Percentiles rank a stretch among this genome's conserved stretches.
Evolutionary conservation across 768 basidiomycete species (phyloP).

Genomic region (Lactarius akahatsu): DNA sequence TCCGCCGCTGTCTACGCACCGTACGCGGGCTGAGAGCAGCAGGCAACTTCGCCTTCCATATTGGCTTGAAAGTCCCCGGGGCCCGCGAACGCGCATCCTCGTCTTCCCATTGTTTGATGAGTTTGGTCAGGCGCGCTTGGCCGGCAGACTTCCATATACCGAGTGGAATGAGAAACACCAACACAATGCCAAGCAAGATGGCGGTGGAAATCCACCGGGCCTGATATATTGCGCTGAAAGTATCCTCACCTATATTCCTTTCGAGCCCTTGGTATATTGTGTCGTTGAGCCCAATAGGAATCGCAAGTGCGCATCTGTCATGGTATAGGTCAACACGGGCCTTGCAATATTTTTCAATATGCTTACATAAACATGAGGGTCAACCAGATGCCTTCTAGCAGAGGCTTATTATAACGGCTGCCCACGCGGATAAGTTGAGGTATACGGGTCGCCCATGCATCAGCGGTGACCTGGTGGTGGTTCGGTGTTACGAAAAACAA

Average conservation of each 20-base stretch:
- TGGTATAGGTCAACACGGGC: neutral
- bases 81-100: conserved; percentile 38
- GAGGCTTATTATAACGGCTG: conserved; percentile 44
- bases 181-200: conserved; percentile 40
- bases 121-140: conserved; percentile 38
- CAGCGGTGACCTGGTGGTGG: conserved; percentile 40
- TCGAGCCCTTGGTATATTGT: conserved; percentile 35
- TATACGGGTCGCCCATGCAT: conserved; percentile 47
- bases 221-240: conserved; percentile 31
- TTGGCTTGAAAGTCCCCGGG: conserved; percentile 35
- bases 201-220: conserved; percentile 41
- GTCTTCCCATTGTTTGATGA: conserved; percentile 43
- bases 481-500: neutral
- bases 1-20: conserved; percentile 33
- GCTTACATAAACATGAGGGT: conserved; percentile 43
- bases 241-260: conserved; percentile 5
- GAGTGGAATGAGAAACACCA: conserved; percentile 37
- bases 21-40: conserved; percentile 40
- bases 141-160: conserved; percentile 48
- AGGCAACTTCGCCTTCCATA: conserved; percentile 45
- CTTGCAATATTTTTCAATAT: neutral
- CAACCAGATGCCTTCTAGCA: conserved; percentile 46
- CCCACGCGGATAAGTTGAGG: conserved; percentile 39
- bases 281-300: conserved; percentile 43
- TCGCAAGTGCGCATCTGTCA: conserved; percentile 40